Evolutionary conservation across 768 basidiomycete genomes (phyloP), one percentile per base, ranked within the genome.

Genomic region (Amanita pallidorosea): DNA sequence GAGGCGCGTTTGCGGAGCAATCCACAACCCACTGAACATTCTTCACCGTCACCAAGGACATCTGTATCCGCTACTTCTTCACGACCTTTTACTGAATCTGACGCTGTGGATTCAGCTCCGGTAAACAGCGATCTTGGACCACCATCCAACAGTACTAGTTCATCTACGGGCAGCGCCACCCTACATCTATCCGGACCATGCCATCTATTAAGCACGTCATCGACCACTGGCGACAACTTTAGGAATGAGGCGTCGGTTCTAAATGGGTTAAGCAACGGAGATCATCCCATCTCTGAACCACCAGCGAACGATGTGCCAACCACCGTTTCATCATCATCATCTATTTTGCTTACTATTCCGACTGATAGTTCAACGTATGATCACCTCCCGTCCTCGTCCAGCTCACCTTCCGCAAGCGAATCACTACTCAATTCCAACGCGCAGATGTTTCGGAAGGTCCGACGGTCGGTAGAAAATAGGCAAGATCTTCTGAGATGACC

Each of bases 171-270:
- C 15, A 34, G 37, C 8, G 55, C 65, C 6, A 65, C 66, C 49
- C 65, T 65, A 60, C 62, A 58, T 23, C 66, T 60, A 53, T 64
- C 64, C 27, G 52, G 62, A 11, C 59, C 69, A 43, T 69, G 65
- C 49, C 64, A 72, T 7, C 68, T 71, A 15, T 74, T 70, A 57
- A 70, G 67, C 55, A 72, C 74, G 9, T 57, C 72, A 27, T 72
- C 76, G 7, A 73, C 74, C 8, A 76, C 74, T 7, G 65, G 64
- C 46, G 71, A 74, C 3, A 61, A 76, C 41, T 45, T 75, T 45
- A 64, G n/a, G 20, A 48, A 38, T 11, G 47, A 48, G n/a, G 20
- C 35, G 13, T 17, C 22, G 20, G 22, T 7, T 46, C 18, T 35
- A 47, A 36, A 34, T 13, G 33, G 45, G 22, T 35, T 25, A 35